Base-by-base conservation (phyloP, 176 grass and related monocot species). In the Raddia guianensis region DNA sequence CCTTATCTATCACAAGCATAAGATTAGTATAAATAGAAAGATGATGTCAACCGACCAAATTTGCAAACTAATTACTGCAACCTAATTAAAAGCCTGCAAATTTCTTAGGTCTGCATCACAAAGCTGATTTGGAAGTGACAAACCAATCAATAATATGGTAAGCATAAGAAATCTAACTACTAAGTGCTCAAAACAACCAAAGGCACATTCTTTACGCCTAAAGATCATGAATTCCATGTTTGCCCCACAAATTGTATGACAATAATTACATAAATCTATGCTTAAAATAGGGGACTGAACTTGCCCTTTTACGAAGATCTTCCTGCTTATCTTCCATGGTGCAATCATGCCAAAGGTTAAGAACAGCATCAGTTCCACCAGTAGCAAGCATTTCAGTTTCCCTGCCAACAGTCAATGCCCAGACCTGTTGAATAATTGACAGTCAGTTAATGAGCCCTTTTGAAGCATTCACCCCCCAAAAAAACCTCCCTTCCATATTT, bases 311-410 rank as follows among this genome's bases (percentile, higher is more conserved):
- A 42, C 50, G 88, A 56, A 99, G 91, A 82, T 91, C 90, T 85
- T 95, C 92, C 78, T 93, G 72, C 69, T 90, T 95, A 78, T 90
- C 93, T 90, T 86, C 90, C 65, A 84, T 55, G 13, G 96, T 99
- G 48, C 84, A 99, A 78, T 99, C 89, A 47, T 88, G 74, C 96
- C 96, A 99, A 45, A 99, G 84, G 80, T 93, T 95, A 66, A 99
- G 79, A 33, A 64, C 49, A 47, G 93, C 58, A 79, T 99, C 90
- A 16, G 90, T 99, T 84, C 92, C 96, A 74, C 96, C 96, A 66
- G 92, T 95, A 60, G 90, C 90, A 81, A 95, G 56, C 82, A 90
- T 95, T 89, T 99, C 92, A 73, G 90, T 93, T 86, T 99, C 93
- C 69, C 37, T 93, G 75, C 90, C 93, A 73, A 93, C 76, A 84